Evolutionary conservation across 202 grass and related monocot genomes (phyloP).

Genomic region (Schoenoplectus triqueter): DNA sequence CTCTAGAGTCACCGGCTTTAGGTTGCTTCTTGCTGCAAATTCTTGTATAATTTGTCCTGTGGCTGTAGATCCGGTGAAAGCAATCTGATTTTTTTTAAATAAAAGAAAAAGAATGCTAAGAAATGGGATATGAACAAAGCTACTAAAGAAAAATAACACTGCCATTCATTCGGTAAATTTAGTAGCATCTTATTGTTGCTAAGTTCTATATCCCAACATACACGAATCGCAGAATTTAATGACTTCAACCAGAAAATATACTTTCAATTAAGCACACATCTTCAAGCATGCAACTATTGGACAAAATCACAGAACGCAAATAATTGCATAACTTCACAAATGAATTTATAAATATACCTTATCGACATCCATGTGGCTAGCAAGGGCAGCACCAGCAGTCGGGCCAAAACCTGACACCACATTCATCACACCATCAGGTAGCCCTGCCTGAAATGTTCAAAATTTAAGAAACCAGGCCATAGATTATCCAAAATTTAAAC

Average conservation of each 20-base stretch:
- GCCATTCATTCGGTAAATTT: too few species aligned
- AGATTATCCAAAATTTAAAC: too few species aligned
- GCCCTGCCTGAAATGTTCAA: constrained; percentile 43
- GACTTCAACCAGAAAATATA: too few species aligned
- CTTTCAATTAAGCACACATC: not conserved
- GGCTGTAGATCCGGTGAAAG: constrained; percentile 76
- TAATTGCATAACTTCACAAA: not conserved
- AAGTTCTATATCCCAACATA: too few species aligned
- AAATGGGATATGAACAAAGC: too few species aligned
- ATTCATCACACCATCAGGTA: constrained; percentile 69
- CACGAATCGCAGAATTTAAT: too few species aligned
- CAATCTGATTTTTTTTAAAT: constrained; percentile 40
- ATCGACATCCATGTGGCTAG: constrained; percentile 66
- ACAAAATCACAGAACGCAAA: not conserved
- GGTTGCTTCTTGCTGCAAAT: constrained; percentile 63
- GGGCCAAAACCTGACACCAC: constrained; percentile 69
- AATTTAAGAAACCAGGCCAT: not conserved
- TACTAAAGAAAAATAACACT: too few species aligned
- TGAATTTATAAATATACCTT: constrained; percentile 47
- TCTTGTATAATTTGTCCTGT: constrained; percentile 64
- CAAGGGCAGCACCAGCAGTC: constrained; percentile 64
- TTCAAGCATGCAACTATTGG: too few species aligned
- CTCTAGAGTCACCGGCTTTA: constrained; percentile 74
- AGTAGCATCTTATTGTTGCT: too few species aligned
- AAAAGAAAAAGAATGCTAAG: too few species aligned